Percentiles rank a stretch among this genome's conserved stretches.
These are phyloP conservation scores for Pterocarpus santalinus DNA, from an alignment of 306 rosid species.

Conservation along the genomic window DNA sequence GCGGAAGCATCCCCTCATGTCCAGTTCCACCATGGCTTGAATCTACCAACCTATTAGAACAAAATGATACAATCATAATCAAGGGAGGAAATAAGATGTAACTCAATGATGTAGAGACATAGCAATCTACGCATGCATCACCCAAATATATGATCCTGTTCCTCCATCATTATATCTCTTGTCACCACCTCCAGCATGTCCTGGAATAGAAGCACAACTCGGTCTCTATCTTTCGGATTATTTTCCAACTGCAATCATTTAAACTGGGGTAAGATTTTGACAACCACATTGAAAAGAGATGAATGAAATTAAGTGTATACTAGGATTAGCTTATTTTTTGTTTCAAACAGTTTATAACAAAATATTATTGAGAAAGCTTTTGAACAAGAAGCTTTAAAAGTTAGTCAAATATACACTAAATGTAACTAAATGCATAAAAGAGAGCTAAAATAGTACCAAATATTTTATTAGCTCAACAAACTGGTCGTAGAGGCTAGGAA, in stretches of 20 bases:
- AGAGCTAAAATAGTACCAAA: conserved; percentile 66
- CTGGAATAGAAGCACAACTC: conserved; percentile 92
- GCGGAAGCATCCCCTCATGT: conserved; percentile 76
- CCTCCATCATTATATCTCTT: conserved; percentile 95
- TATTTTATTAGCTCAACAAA: conserved; percentile 73
- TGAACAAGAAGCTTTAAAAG: not conserved
- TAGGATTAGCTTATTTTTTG: not conserved
- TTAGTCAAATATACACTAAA: not conserved
- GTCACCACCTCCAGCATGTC: conserved; percentile 97
- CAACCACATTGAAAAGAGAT: conserved; percentile 14
- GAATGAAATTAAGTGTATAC: conserved; percentile 5
- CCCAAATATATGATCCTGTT: conserved; percentile 64
- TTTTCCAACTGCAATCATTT: conserved; percentile 70
- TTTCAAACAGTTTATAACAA: not conserved
- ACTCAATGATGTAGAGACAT: conserved; percentile 1
- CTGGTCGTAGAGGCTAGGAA: conserved; percentile 81
- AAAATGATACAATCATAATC: conserved; percentile 41
- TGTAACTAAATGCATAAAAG: not conserved
- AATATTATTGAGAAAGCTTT: not conserved
- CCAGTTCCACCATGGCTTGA: conserved; percentile 76
- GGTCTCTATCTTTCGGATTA: conserved; percentile 78
- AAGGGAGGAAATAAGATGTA: not conserved
- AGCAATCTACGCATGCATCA: conserved; percentile 47
- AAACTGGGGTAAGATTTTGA: conserved; percentile 40
- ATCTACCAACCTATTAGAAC: conserved; percentile 68